Base-by-base conservation (phyloP, 306 rosid genomes). In the Coriaria nepalensis region DNA sequence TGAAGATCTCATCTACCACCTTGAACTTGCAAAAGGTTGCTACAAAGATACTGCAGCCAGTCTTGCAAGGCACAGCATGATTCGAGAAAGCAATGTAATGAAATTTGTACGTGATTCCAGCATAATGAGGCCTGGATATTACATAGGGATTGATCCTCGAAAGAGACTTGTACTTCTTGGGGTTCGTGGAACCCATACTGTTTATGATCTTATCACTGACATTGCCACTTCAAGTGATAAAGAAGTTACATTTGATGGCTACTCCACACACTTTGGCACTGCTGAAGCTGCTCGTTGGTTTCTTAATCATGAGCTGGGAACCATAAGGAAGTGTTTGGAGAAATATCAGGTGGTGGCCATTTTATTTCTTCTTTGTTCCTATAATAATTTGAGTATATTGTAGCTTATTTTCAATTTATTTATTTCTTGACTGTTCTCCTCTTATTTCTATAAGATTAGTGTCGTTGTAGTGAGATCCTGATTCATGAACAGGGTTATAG, bases 251-350 rank as follows among this genome's bases (percentile, higher is more conserved):
- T 77, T 67, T 61, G 94, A 85, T 60, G 98, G 96, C 61, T 85
- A 66, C 75, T 79, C 93, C 44, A 75, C 93, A 36, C 98, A 92
- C 79, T 82, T 92, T 38, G 96, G 98, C 49, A 85, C 83, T 13
- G 71, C 87, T 34, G 93, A 92, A 79, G 79, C 83, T 65, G 93
- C 98, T 56, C 87, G 83, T 46, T 92, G 98, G 98, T 85, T 85
- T 77, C 87, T 92, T 51, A 60, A 36, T 47, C 87, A 92, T 50
- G 94, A 85, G 63, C 62, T 85, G 54, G 85, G 55, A 64, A 71
- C 57, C 60, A 65, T 85, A 53, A 72, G 79, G 71, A 71, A 67
- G 42, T 79, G 70, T 69, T 59, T 85, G 79, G 74, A 67, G 70
- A 85, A 79, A 76, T 66, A 82, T 70, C 68, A 82, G 98, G 96